Percentiles rank a stretch among this genome's conserved stretches.
phyloP scores from a whole-genome alignment of 331 rosid genomes.

The Pyracantha coccinea region DNA sequence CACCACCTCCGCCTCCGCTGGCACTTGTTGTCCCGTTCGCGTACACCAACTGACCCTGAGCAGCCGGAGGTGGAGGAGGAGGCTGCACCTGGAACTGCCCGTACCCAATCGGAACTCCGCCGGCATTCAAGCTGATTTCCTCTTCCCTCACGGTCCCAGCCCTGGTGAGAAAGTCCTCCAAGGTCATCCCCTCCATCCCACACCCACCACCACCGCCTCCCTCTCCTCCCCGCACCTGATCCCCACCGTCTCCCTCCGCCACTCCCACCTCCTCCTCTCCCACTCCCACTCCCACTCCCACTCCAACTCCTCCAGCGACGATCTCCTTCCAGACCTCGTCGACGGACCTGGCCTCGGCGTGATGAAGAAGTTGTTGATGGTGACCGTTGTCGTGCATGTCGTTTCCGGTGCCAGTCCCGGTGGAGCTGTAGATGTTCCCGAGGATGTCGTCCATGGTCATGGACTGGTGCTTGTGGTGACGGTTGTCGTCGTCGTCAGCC shows the following conservation, averaged over 20 bases:
- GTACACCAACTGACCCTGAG: conserved; percentile 18
- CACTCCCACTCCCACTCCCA: conserved; percentile 17
- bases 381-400: background rate
- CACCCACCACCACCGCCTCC: background rate
- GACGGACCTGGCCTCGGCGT: conserved; percentile 15
- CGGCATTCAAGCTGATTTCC: conserved; percentile 26
- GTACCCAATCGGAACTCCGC: conserved; percentile 14
- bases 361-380: background rate
- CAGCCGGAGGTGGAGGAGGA: conserved; percentile 4
- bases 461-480: conserved; percentile 9
- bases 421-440: conserved; percentile 40
- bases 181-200: conserved; percentile 36
- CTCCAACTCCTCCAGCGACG: conserved; percentile 35
- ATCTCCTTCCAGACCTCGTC: conserved; percentile 78
- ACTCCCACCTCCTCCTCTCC: background rate
- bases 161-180: conserved; percentile 67
- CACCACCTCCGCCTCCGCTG: conserved; percentile 8
- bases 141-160: conserved; percentile 56
- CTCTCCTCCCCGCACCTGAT: background rate
- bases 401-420: background rate
- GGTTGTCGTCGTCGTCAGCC: conserved; percentile 35
- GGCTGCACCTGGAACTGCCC: conserved; percentile 34
- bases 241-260: background rate
- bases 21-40: conserved; percentile 22
- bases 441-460: conserved; percentile 77